Conservation (phyloP, 2,329 filamentous ascomycete species). For the Chaetomiaceae sp. region DNA sequence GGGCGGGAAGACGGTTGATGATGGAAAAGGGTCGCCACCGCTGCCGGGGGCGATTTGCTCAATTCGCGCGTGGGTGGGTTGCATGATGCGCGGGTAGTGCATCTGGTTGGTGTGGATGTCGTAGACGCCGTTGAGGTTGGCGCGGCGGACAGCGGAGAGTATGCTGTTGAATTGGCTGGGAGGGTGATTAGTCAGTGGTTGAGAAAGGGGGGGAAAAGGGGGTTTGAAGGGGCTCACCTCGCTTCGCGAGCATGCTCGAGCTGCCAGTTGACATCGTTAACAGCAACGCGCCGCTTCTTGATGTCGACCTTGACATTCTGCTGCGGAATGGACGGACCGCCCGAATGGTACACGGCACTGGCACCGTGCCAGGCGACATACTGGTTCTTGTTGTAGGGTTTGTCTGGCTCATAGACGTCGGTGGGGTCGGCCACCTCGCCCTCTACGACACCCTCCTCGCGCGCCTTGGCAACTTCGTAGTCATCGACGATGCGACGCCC, state of each 20-base stretch:
- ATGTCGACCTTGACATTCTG: slow-evolving; percentile 64
- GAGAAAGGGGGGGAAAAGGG: slow-evolving; percentile 4
- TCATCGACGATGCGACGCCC: slow-evolving; percentile 83
- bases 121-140: slow-evolving; percentile 72
- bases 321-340: slow-evolving; percentile 67
- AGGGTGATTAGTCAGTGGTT: not conserved
- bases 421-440: slow-evolving; percentile 89
- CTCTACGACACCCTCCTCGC: slow-evolving; percentile 72
- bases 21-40: slow-evolving; percentile 25
- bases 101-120: slow-evolving; percentile 91
- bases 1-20: slow-evolving; percentile 38
- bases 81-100: slow-evolving; percentile 81
- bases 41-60: slow-evolving; percentile 57
- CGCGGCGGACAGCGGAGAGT: slow-evolving; percentile 61
- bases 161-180: slow-evolving; percentile 77
- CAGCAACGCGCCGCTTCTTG: slow-evolving; percentile 78
- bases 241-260: slow-evolving; percentile 87
- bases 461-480: slow-evolving; percentile 72
- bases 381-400: slow-evolving; percentile 97
- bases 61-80: slow-evolving; percentile 80
- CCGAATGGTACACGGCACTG: slow-evolving; percentile 89
- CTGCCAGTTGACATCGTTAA: slow-evolving; percentile 96
- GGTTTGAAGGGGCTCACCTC: slow-evolving; percentile 58
- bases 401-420: slow-evolving; percentile 68
- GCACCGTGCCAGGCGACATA: slow-evolving; percentile 98